These are phyloP conservation scores for Madurella mycetomatis DNA, from an alignment of 2,329 filamentous ascomycete species.

Conservation along the genomic window DNA sequence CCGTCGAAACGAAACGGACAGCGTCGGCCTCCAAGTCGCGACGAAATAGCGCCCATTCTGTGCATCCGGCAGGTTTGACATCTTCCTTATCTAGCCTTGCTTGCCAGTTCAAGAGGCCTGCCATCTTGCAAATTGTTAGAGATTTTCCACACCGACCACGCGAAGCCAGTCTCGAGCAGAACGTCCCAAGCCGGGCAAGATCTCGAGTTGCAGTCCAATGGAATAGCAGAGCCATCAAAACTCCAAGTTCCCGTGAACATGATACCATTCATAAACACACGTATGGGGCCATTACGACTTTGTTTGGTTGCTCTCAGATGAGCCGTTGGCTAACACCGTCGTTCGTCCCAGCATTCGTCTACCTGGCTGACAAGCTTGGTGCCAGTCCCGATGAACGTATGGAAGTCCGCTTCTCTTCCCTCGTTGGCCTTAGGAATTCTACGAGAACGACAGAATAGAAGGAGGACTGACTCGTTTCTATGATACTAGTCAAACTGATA, in stretches of 20 bases:
- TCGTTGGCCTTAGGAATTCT: not conserved
- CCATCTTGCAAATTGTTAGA: too few relatives aligned
- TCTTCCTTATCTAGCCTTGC: not conserved
- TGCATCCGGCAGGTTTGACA: not conserved
- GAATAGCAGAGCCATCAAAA: not conserved
- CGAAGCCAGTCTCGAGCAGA: too few relatives aligned
- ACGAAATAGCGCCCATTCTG: not conserved
- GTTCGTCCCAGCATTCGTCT: conserved; percentile 39
- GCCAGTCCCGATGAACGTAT: conserved; percentile 44
- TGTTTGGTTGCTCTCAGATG: too few relatives aligned
- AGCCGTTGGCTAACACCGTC: conserved; percentile 16
- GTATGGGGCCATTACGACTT: conserved; percentile 20
- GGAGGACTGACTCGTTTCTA: conserved; percentile 1
- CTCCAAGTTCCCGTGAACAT: conserved; percentile 19
- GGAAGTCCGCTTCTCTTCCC: not conserved
- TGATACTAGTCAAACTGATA: conserved; percentile 78
- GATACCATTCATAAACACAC: conserved; percentile 34
- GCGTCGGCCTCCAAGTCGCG: not conserved
- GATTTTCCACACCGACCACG: too few relatives aligned
- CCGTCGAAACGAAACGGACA: not conserved
- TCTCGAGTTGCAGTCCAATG: conserved; percentile 1
- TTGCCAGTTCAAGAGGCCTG: too few relatives aligned
- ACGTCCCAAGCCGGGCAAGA: not conserved
- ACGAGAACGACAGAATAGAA: not conserved
- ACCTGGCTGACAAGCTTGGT: conserved; percentile 39